Conservation (phyloP, 2,329 filamentous ascomycete genomes). For the Tricladium varicosporioides region DNA sequence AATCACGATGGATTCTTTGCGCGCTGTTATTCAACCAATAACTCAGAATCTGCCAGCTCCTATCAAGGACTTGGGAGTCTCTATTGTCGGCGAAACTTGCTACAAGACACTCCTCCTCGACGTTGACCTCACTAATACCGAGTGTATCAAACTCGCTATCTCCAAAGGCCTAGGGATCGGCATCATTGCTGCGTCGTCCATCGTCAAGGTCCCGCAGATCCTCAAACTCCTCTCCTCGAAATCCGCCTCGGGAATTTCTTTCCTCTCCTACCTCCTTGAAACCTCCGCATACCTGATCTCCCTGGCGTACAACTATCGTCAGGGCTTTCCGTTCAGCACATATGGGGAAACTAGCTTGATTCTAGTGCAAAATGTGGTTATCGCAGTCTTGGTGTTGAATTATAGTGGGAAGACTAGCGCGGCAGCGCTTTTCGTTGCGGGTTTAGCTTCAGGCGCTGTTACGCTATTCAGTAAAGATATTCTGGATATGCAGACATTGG, state of each 20-base stretch:
- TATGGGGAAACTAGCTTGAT: slow-evolving; percentile 95
- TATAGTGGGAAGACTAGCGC: slow-evolving; percentile 68
- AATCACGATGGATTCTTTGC: slow-evolving; percentile 57
- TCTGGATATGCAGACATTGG: slow-evolving; percentile 47
- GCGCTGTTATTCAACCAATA: slow-evolving; percentile 62
- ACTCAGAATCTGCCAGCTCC: slow-evolving; percentile 72
- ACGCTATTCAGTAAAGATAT: slow-evolving; percentile 69
- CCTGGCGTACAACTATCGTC: slow-evolving; percentile 88
- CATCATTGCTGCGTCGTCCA: slow-evolving; percentile 84
- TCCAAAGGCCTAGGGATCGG: slow-evolving; percentile 91
- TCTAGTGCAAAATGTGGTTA: slow-evolving; percentile 86
- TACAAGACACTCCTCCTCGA: slow-evolving; percentile 85
- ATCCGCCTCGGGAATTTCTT: slow-evolving; percentile 80
- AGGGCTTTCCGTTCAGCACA: slow-evolving; percentile 92
- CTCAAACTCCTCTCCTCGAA: slow-evolving; percentile 81
- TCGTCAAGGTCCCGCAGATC: slow-evolving; percentile 97
- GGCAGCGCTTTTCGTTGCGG: slow-evolving; percentile 77
- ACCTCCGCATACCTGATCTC: slow-evolving; percentile 84
- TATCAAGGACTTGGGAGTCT: slow-evolving; percentile 70
- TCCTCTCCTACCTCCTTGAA: slow-evolving; percentile 90
- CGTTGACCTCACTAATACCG: slow-evolving; percentile 72
- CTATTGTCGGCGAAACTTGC: slow-evolving; percentile 79
- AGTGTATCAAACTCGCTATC: slow-evolving; percentile 84
- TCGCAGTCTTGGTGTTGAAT: slow-evolving; percentile 80
- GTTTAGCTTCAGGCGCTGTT: slow-evolving; percentile 65